Base-by-base conservation (phyloP, 2,329 filamentous ascomycete species). In the Diplodia intermedia region DNA sequence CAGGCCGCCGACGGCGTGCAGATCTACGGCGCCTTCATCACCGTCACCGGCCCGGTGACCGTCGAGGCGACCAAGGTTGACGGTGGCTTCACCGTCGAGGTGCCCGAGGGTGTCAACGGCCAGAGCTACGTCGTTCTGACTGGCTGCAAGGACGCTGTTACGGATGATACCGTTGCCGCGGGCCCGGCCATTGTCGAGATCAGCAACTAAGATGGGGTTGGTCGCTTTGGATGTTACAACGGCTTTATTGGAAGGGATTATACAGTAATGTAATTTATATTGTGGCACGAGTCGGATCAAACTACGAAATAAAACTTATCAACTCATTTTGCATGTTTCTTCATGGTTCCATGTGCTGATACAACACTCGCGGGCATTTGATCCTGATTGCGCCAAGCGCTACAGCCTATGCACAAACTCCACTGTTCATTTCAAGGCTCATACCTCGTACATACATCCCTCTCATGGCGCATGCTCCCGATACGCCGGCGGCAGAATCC, bases 41-140 rank as follows among this genome's bases (percentile, higher is more conserved):
- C 74, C 31, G 79, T 81, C 14, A 73, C 76, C n/a, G 79, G 79
- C 12, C 78, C 79, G 1, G 74, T 76, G 31, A 79, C 77, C 20
- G 66, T 69, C 3, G 70, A 71, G 33, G 74, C 73, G 6, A 74
- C 55, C 9, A 60, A 74, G 36, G 73, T 72, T 38, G 69, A 71
- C 3, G 73, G 73, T 9, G 74, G 68, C 18, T 73, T 70, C 60
- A 50, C 67, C 29, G 74, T 73, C 14, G 63, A 57, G 7, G 75
- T 80, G 14, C 79, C 79, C 4, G 63, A 69, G 49, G 74, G 70
- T 26, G 71, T 79, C 36, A 72, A 75, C 5, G 80, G 80, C 11
- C 80, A 82, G 71, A 78, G 72, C 62, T 82, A 82, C 68, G 75
- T 79, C 29, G 79, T 82, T 61, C 71, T 82, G 55, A 82, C 80